Percentiles rank a stretch among this genome's conserved stretches.
phyloP scores from a whole-genome alignment of 805 yeast genomes.

The Zygotorulaspora danielsina region DNA sequence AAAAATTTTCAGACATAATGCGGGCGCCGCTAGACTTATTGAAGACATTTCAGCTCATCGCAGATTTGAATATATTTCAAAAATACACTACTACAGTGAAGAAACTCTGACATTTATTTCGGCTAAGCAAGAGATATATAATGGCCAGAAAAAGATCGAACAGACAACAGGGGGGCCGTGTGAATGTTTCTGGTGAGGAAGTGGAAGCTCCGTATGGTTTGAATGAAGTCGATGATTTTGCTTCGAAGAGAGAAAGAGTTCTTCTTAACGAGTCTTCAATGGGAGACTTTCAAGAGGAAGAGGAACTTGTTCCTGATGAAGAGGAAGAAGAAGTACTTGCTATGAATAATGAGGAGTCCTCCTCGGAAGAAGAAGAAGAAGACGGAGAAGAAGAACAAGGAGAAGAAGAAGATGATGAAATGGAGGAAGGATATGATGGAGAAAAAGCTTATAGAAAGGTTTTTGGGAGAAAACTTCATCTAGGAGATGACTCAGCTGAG shows the following conservation, averaged over 20 bases:
- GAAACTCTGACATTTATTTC: no score
- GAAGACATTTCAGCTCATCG: constrained; percentile 23
- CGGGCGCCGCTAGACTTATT: constrained; percentile 1
- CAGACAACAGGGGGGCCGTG: constrained; percentile 19
- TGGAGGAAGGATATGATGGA: constrained; percentile 36
- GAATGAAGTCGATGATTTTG: constrained; percentile 68
- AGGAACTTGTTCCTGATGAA: constrained; percentile 47
- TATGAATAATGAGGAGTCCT: constrained; percentile 41
- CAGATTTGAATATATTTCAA: no score
- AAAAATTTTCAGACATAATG: constrained; percentile 13
- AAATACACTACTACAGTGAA: no score
- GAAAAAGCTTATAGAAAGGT: constrained; percentile 39
- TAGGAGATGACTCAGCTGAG: constrained; percentile 29
- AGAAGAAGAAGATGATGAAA: constrained; percentile 29
- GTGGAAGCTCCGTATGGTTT: constrained; percentile 43
- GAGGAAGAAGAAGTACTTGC: constrained; percentile 50
- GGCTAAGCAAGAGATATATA: no score
- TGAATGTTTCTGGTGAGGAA: constrained; percentile 1
- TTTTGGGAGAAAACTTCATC: constrained; percentile 33
- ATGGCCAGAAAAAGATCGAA: constrained; percentile 20
- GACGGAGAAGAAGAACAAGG: constrained; percentile 32
- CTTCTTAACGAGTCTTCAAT: constrained; percentile 55
- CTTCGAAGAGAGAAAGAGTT: constrained; percentile 53
- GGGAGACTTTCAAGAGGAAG: constrained; percentile 38
- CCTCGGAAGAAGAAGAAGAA: constrained; percentile 40